These are phyloP conservation scores for Anthoceros angustus DNA, from an alignment of 225 moss, liverwort and hornwort genomes.

Conservation along the genomic window DNA sequence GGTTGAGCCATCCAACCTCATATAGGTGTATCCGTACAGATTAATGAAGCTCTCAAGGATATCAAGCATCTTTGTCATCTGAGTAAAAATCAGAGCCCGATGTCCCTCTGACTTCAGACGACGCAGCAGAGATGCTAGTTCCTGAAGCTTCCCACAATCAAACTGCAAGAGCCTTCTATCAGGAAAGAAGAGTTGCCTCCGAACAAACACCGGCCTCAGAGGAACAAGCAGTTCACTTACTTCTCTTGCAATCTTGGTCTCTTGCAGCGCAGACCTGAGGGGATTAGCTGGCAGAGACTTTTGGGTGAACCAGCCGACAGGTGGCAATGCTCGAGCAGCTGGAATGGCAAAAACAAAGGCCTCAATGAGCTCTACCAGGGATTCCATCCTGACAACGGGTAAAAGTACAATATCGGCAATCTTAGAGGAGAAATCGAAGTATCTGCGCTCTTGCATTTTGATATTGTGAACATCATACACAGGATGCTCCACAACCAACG, in stretches of 20 bases:
- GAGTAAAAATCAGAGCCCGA: constrained; percentile 84
- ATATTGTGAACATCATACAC: constrained; percentile 65
- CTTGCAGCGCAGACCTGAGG: not conserved
- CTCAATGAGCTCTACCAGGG: constrained; percentile 50
- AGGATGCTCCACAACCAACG: constrained; percentile 46
- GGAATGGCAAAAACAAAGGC: constrained; percentile 90
- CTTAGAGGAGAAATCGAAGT: constrained; percentile 62
- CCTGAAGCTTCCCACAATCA: constrained; percentile 88
- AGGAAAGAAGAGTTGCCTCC: constrained; percentile 91
- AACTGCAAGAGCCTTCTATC: constrained; percentile 91
- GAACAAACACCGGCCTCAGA: constrained; percentile 60
- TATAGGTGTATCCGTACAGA: constrained; percentile 91
- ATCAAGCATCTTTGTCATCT: constrained; percentile 98
- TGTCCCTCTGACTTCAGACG: constrained; percentile 84
- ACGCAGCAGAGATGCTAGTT: constrained; percentile 59
- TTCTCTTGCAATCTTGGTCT: constrained; percentile 20
- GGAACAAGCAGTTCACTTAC: constrained; percentile 53
- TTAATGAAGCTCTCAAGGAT: constrained; percentile 89
- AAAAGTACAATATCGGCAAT: constrained; percentile 65
- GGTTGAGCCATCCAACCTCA: constrained; percentile 95
- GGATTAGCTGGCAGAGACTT: constrained; percentile 11
- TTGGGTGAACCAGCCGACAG: constrained; percentile 74
- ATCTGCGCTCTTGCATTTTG: constrained; percentile 22
- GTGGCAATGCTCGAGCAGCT: constrained; percentile 68
- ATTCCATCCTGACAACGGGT: constrained; percentile 55